A percentile compares a stretch with the other conserved stretches of the same genome.
Conservation (phyloP, 805 yeast genomes). For the Saccharomycopsis babjevae region DNA sequence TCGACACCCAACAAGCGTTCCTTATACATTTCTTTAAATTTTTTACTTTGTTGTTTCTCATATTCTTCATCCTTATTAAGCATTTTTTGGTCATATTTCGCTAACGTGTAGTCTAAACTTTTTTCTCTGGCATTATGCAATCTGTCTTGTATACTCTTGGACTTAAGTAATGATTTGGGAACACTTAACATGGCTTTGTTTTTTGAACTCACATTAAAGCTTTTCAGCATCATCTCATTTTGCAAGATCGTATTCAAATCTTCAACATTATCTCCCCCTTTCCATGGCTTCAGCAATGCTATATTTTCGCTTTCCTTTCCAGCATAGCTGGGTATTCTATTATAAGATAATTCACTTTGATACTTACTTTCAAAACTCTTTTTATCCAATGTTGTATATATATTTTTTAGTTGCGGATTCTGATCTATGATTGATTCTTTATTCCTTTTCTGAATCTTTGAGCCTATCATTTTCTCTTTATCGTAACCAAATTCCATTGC, state of each 20-base stretch:
- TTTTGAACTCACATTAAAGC: not conserved
- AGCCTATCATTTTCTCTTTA: constrained; percentile 23
- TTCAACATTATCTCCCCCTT: constrained; percentile 38
- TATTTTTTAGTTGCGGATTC: constrained; percentile 20
- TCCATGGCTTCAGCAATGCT: constrained; percentile 50
- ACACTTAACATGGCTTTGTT: not conserved
- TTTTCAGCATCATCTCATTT: not conserved
- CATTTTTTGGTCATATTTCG: constrained; percentile 25
- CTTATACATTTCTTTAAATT: constrained; percentile 48
- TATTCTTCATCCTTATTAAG: not conserved
- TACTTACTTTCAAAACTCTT: constrained; percentile 29
- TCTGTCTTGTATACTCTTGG: constrained; percentile 25
- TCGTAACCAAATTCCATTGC: constrained; percentile 30
- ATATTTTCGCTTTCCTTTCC: constrained; percentile 35
- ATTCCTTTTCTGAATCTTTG: not conserved
- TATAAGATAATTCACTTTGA: constrained; percentile 32
- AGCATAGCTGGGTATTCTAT: constrained; percentile 36
- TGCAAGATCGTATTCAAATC: constrained; percentile 28
- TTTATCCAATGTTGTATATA: constrained; percentile 25
- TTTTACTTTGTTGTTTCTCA: constrained; percentile 20
- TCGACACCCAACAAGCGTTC: constrained; percentile 55
- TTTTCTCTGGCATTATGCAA: constrained; percentile 53
- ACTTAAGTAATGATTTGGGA: not conserved
- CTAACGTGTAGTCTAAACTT: constrained; percentile 51
- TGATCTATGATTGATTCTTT: constrained; percentile 21